Evolutionary conservation across 495 filamentous ascomycete species (phyloP).

Genomic region (Hypoxylon lienhwacheense): DNA sequence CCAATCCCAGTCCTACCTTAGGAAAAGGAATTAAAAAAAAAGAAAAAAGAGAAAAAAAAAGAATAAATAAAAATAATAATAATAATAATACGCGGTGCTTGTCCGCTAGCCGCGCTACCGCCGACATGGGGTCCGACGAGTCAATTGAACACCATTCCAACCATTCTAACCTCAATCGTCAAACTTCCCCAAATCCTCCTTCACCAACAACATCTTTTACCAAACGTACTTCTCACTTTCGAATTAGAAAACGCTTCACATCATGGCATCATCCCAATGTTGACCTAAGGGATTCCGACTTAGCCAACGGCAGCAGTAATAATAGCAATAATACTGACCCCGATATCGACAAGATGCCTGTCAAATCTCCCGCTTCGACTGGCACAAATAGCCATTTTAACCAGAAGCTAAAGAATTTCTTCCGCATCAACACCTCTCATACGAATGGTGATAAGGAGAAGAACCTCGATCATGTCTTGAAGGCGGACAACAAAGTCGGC

Average conservation of each 20-base stretch:
- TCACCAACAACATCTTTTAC: conserved; percentile 32
- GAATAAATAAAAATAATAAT: no score
- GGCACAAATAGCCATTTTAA: conserved; percentile 65
- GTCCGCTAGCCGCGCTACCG: conserved; percentile 29
- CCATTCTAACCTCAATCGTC: conserved; percentile 33
- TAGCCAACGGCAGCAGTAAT: conserved; percentile 28
- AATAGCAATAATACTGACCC: no score
- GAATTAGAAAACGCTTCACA: conserved; percentile 37
- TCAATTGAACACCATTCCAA: conserved; percentile 38
- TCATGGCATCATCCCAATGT: conserved; percentile 40
- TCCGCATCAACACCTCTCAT: conserved; percentile 80
- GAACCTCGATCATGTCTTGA: conserved; percentile 46
- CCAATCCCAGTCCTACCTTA: no score
- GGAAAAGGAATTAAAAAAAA: no score
- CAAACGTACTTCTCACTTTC: conserved; percentile 31
- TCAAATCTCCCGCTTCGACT: conserved; percentile 34
- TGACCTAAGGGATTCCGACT: conserved; percentile 30
- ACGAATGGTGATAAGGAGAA: conserved; percentile 46
- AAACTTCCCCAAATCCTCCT: conserved; percentile 25
- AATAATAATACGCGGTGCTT: no score
- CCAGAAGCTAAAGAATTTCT: conserved; percentile 94
- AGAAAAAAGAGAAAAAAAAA: no score
- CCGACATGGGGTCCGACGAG: conserved; percentile 37
- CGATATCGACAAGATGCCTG: conserved; percentile 34
- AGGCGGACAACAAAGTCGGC: conserved; percentile 60